Evolutionary conservation across 2,329 filamentous ascomycete genomes (phyloP), one percentile per base, ranked within the genome.

Genomic region (Colletotrichum viniferum): DNA sequence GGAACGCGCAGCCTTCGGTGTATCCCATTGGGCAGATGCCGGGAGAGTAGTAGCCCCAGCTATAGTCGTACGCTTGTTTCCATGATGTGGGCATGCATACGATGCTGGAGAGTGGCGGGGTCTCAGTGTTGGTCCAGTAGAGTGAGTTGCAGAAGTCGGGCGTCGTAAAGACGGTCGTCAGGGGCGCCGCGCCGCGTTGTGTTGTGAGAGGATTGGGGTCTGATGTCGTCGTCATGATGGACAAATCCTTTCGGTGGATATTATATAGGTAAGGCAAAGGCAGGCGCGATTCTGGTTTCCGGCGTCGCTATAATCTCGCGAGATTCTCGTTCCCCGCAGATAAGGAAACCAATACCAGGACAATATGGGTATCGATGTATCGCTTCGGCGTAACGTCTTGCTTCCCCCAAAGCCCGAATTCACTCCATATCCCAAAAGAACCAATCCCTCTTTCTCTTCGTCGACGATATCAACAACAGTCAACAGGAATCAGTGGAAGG

Each of bases 21-120:
- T 76, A 76, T 69, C 77, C 74, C 10, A 24, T 26, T 5, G 77
- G 77, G 4, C 77, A 78, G 10, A 78, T 78, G 16, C 61, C 77
- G 3, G 77, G 77, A 7, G 76, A 78, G 28, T 78, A 78, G 56
- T 58, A 78, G 9, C 77, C 77, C 73, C 73, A 75, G 9, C 28
- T 12, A 21, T 78, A 78, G 32, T 60, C 76, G 30, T 21, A 71
- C 14, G 73, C 56, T 36, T 75, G 73, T 32, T 69, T 71, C 73
- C 73, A 75, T 36, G 73, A 75, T 21, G 69, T 68, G 18, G 73
- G 73, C 73, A 75, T 75, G 28, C 73, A 75, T 24, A 73, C 73
- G 7, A 68, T 26, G 58, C 73, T 75, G 28, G 69, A 73, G 56
- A 75, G 73, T 26, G 73, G 73, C 34, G 73, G 73, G 13, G 73